Conservation (phyloP, 2,329 filamentous ascomycete species). For the Trichophyton rubrum region DNA sequence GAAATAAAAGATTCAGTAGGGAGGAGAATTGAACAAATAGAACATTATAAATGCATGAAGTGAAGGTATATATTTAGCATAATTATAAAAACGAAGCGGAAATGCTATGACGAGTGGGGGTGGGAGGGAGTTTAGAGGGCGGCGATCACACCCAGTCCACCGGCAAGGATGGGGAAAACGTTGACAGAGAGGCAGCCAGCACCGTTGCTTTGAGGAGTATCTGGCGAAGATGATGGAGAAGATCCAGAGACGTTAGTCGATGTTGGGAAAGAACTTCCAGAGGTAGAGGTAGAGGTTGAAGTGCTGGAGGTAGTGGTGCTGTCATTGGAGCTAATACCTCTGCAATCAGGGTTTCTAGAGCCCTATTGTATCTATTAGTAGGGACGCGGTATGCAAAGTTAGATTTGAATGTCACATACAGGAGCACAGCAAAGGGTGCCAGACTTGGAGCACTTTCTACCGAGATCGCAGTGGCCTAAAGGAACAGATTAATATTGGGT, state of each 20-base stretch:
- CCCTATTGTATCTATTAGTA: neutral
- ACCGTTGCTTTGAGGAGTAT: neutral
- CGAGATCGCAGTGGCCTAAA: slow-evolving; percentile 2
- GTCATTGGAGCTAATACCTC: neutral
- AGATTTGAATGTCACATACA: neutral
- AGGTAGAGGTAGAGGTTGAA: neutral
- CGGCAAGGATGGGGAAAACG: neutral
- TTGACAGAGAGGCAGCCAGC: neutral
- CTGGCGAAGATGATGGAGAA: neutral
- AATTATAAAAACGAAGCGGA: neutral
- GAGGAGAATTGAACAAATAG: neutral
- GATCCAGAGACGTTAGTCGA: neutral
- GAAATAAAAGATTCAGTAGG: neutral
- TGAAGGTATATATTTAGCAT: neutral
- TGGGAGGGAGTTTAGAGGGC: neutral
- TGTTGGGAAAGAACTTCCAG: neutral
- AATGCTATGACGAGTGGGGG: neutral
- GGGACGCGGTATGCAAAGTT: too few relatives aligned
- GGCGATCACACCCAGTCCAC: slow-evolving; percentile 1
- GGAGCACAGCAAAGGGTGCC: slow-evolving; percentile 2
- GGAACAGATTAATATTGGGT: neutral
- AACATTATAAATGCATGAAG: neutral
- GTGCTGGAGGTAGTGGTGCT: neutral
- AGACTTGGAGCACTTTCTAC: neutral
- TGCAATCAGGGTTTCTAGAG: neutral